These are phyloP conservation scores for Fomitopsis schrenkii DNA, from an alignment of 1,284 basidiomycete species.

Conservation along the genomic window DNA sequence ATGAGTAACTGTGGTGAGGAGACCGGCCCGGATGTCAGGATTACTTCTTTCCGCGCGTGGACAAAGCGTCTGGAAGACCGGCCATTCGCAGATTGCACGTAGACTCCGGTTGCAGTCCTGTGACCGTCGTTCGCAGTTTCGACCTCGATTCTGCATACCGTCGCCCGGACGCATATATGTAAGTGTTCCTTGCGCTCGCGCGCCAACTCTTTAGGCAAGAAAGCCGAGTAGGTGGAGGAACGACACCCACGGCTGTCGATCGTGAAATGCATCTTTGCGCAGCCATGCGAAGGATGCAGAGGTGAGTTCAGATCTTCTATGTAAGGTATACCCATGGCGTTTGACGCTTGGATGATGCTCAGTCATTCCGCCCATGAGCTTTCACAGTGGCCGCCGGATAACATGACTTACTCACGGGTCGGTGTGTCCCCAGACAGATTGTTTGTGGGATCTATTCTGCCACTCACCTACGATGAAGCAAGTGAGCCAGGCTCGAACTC, in stretches of 20 bases:
- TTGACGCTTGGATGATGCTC: constrained; percentile 1
- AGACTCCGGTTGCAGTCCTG: neutral
- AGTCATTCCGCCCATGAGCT: neutral
- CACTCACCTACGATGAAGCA: neutral
- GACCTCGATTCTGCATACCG: constrained; percentile 7
- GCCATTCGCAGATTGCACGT: neutral
- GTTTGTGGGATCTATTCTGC: constrained; percentile 1
- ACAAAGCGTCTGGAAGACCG: constrained; percentile 9
- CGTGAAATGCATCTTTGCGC: constrained; percentile 6
- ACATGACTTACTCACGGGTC: neutral
- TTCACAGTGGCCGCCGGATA: neutral
- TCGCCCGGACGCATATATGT: constrained; percentile 7
- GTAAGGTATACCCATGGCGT: constrained; percentile 5
- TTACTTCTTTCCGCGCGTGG: constrained; percentile 23
- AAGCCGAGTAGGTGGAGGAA: constrained; percentile 10
- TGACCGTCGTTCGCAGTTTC: neutral
- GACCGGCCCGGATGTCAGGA: constrained; percentile 29
- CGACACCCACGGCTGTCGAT: constrained; percentile 4
- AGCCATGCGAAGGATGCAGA: constrained; percentile 4
- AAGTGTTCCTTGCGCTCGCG: constrained; percentile 1
- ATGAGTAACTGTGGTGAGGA: constrained; percentile 30
- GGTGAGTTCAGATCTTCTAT: constrained; percentile 8
- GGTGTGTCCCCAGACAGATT: neutral
- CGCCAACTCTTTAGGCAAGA: constrained; percentile 6
- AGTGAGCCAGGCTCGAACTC: neutral